phyloP scores from a whole-genome alignment of 2,329 filamentous ascomycete genomes.

The Aspergillus neotritici region DNA sequence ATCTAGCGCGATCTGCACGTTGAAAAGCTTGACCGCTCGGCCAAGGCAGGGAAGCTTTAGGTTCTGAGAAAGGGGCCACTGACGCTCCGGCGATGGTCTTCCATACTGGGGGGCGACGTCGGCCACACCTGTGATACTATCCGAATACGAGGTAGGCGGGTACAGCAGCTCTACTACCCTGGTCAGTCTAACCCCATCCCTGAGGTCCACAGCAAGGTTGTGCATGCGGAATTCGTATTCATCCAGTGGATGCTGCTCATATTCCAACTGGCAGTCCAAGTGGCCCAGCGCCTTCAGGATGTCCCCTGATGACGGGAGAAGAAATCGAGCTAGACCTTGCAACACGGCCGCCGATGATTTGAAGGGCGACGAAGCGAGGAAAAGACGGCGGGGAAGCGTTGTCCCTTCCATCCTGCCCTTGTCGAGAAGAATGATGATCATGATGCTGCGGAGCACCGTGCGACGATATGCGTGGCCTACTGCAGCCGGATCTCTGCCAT shows the following conservation, averaged over 20 bases:
- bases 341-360: constrained; percentile 55
- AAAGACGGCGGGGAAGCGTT: constrained; percentile 41
- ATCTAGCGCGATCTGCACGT: constrained; percentile 53
- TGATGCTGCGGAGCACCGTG: constrained; percentile 53
- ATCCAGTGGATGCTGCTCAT: constrained; percentile 53
- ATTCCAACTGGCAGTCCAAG: constrained; percentile 51
- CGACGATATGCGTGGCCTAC: constrained; percentile 49
- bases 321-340: constrained; percentile 46
- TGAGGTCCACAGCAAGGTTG: constrained; percentile 58
- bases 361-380: constrained; percentile 46
- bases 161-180: constrained; percentile 56
- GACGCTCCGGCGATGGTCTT: constrained; percentile 9
- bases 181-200: constrained; percentile 57
- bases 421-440: constrained; percentile 57
- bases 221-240: constrained; percentile 55
- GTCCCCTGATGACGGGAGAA: constrained; percentile 56
- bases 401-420: constrained; percentile 41
- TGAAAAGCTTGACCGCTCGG: constrained; percentile 53
- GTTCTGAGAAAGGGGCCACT: constrained; percentile 50
- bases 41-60: constrained; percentile 54
- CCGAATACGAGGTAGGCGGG: constrained; percentile 26
- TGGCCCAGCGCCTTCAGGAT: constrained; percentile 51
- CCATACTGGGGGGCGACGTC: no score
- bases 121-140: neutral
- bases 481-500: constrained; percentile 36